Percentiles rank a stretch among this genome's conserved stretches.
phyloP scores from a whole-genome alignment of 75 land plant species.

The Chamaecyparis obtusa region DNA sequence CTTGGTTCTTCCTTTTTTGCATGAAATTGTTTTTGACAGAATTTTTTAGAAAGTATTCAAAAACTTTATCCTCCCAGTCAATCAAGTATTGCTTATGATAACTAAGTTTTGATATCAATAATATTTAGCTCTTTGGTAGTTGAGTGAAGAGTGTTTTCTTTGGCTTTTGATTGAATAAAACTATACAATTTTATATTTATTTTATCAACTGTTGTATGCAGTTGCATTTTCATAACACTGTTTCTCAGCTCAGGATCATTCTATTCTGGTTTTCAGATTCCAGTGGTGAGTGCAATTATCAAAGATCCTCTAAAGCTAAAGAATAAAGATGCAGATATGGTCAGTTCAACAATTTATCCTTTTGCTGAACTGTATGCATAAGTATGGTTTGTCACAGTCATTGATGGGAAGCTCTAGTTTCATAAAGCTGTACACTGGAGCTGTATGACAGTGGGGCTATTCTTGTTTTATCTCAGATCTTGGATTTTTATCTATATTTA shows the following conservation, averaged over 20 bases:
- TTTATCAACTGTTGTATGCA: background rate
- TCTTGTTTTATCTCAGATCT: background rate
- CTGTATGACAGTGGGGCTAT: background rate
- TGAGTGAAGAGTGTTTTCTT: background rate
- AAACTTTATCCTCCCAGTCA: background rate
- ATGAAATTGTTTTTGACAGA: background rate
- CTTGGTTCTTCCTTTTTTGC: background rate
- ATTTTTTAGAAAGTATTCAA: background rate
- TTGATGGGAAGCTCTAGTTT: background rate
- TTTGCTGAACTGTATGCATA: background rate
- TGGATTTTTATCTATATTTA: background rate
- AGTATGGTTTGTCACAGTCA: background rate
- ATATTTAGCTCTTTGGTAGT: background rate
- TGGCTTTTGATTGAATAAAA: background rate
- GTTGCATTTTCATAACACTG: background rate
- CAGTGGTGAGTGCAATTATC: constrained; percentile 1
- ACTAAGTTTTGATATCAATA: background rate
- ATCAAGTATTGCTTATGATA: background rate
- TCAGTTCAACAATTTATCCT: background rate
- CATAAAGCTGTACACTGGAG: background rate
- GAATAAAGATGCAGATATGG: background rate
- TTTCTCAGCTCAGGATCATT: background rate
- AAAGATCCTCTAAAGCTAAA: constrained; percentile 7
- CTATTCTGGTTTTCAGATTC: constrained; percentile 5
- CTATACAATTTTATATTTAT: background rate